phyloP scores from a whole-genome alignment of 257 asterid species.

The Solanum appendiculatum region DNA sequence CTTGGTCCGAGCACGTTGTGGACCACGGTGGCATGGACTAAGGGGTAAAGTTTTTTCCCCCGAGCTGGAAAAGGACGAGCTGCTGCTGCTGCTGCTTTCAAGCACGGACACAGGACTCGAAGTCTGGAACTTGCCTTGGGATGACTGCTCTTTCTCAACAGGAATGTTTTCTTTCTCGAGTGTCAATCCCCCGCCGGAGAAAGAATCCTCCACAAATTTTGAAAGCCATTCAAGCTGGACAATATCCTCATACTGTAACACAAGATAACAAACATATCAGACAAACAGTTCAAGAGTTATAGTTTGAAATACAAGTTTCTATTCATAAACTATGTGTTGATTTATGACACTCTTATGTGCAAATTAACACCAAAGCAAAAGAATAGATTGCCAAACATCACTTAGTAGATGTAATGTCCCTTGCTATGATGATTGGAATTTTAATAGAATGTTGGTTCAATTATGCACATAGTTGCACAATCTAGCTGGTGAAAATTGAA shows the following conservation, averaged over 20 bases:
- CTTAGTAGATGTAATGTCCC: neutral
- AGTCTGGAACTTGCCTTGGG: slow-evolving; percentile 38
- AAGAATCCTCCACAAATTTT: slow-evolving; percentile 72
- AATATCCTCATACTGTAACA: slow-evolving; percentile 70
- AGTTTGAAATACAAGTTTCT: neutral
- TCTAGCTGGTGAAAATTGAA: neutral
- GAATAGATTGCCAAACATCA: neutral
- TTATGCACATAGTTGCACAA: neutral
- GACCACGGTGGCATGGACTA: slow-evolving; percentile 38
- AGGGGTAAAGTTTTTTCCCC: slow-evolving; percentile 38
- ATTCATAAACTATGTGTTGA: neutral
- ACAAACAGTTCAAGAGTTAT: neutral
- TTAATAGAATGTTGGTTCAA: neutral
- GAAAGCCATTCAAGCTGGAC: slow-evolving; percentile 58
- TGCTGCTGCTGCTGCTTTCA: slow-evolving; percentile 69
- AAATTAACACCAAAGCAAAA: neutral
- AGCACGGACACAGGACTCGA: slow-evolving; percentile 74
- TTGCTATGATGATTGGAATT: neutral
- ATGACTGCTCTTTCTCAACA: slow-evolving; percentile 10
- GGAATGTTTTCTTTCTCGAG: slow-evolving; percentile 35
- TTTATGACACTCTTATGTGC: neutral
- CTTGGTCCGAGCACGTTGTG: slow-evolving; percentile 86
- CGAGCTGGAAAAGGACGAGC: slow-evolving; percentile 26
- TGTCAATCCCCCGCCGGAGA: slow-evolving; percentile 50
- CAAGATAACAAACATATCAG: neutral